Base-by-base conservation (phyloP, 1,139 yeast genomes). In the Yamadazyma triangularis region DNA sequence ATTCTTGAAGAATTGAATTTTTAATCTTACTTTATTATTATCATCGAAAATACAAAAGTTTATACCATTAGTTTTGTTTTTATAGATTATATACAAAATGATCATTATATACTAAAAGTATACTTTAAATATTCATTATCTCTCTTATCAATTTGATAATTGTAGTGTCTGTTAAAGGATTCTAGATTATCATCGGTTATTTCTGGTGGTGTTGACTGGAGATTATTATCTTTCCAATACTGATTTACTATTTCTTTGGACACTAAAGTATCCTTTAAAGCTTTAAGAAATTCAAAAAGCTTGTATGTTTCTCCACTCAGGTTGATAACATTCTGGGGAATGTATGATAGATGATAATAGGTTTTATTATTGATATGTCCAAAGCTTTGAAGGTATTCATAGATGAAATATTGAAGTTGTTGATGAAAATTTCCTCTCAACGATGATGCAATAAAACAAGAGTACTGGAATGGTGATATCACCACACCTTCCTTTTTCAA, bases 361-460 rank as follows among this genome's bases (percentile, higher is more conserved):
- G 47, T 21, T 22, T 28, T 32, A 3, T 38, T 26, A 15, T 38
- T 40, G 4, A 53, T 25, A 1, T 15, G 7, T 2, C 48, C 50
- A 25, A 29, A 39, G n/a, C 48, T 54, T 25, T 38, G 29, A 13
- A 56, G 34, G 36, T 60, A 58, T 25, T 53, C 35, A 36, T 49
- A 51, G 22, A 60, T 23, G 28, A 53, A 55, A 29, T 38, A 61
- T 28, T 56, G 53, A n/a, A 64, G 41, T n/a, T 54, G 54, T 9
- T 39, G 35, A 23, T 49, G 48, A 25, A 50, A 48, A 23, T 51
- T 41, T 4, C 64, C 57, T 29, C 61, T 44, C 15, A 60, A 33
- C 15, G 49, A 41, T 8, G 68, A 51, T n/a, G 50, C 40, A 4
- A 65, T 41, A 19, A 64, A 42, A 15, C 44, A 40, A 5, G 36